Conservation (phyloP, 2,329 filamentous ascomycete species). For the Aspergillus tanneri region DNA sequence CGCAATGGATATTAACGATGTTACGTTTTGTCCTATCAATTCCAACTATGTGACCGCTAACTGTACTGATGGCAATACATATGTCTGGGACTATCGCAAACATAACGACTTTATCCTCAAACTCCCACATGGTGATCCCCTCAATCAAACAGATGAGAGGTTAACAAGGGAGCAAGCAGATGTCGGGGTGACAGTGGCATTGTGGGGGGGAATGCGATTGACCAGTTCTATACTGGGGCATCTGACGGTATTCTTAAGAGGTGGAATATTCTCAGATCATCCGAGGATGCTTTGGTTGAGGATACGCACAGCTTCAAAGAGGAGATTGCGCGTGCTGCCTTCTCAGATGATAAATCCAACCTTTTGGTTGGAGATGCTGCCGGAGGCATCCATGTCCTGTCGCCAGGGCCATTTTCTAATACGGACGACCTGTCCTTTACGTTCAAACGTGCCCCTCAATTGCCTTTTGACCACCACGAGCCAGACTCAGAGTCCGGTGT, state of each 20-base stretch:
- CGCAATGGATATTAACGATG: slow-evolving; percentile 61
- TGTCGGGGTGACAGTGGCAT: slow-evolving; percentile 57
- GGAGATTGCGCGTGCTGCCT: slow-evolving; percentile 59
- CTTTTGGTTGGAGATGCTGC: slow-evolving; percentile 59
- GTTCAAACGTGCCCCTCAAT: slow-evolving; percentile 26
- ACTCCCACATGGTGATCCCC: slow-evolving; percentile 52
- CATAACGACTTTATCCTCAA: slow-evolving; percentile 48
- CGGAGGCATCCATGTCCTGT: slow-evolving; percentile 55
- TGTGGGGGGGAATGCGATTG: slow-evolving; percentile 56
- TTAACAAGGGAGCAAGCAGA: slow-evolving; percentile 52
- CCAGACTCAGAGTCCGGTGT: slow-evolving; percentile 27
- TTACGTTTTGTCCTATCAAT: slow-evolving; percentile 50
- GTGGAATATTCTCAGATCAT: slow-evolving; percentile 57
- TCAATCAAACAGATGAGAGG: slow-evolving; percentile 47
- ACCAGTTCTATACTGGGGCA: slow-evolving; percentile 58
- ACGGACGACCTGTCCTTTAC: slow-evolving; percentile 23
- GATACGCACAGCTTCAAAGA: slow-evolving; percentile 51
- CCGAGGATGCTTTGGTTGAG: slow-evolving; percentile 52
- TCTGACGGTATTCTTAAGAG: slow-evolving; percentile 61
- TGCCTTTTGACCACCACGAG: slow-evolving; percentile 6
- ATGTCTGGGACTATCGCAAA: slow-evolving; percentile 60
- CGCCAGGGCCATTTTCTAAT: slow-evolving; percentile 32
- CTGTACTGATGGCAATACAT: slow-evolving; percentile 60
- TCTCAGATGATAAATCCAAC: slow-evolving; percentile 56
- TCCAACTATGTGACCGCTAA: slow-evolving; percentile 56